A percentile compares a stretch with the other conserved stretches of the same genome.
These are phyloP conservation scores for Gossypium laxum DNA, from an alignment of 441 rosid species.

Conservation along the genomic window DNA sequence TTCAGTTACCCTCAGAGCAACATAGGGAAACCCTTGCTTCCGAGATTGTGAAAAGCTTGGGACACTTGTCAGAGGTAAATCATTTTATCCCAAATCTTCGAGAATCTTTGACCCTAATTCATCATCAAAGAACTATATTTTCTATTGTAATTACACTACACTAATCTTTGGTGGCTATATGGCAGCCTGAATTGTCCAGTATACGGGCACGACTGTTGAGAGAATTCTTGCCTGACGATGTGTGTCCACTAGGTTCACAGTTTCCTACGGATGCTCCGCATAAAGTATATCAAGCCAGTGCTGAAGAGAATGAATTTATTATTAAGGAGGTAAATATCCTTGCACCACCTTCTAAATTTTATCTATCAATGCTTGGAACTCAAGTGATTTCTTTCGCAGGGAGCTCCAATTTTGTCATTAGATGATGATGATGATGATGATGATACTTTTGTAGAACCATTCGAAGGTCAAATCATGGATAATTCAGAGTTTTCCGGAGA, in stretches of 20 bases:
- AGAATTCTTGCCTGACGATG: constrained; percentile 74
- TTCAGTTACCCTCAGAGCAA: constrained; percentile 46
- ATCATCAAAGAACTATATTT: not conserved
- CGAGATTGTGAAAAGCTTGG: constrained; percentile 62
- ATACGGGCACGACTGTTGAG: constrained; percentile 43
- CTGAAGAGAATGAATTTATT: constrained; percentile 26
- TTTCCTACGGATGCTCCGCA: constrained; percentile 37
- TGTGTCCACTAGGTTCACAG: constrained; percentile 64
- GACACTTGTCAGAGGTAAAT: constrained; percentile 49
- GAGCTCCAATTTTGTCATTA: constrained; percentile 20
- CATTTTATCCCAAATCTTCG: constrained; percentile 16
- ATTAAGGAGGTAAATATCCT: constrained; percentile 22
- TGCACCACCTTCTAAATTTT: not conserved
- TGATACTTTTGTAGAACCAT: constrained; percentile 33
- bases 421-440: constrained; percentile 46
- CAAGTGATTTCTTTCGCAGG: constrained; percentile 24
- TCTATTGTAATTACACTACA: not conserved
- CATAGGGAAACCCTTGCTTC: constrained; percentile 52
- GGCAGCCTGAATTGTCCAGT: constrained; percentile 48
- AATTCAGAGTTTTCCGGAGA: constrained; percentile 20
- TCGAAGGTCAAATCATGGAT: constrained; percentile 29
- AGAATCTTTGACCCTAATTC: not conserved
- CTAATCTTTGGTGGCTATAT: constrained; percentile 16
- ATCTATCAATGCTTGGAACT: constrained; percentile 2
- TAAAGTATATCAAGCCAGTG: constrained; percentile 30